Percentiles rank a stretch among this genome's conserved stretches.
phyloP scores from a whole-genome alignment of 2,329 filamentous ascomycete genomes.

The Endothia cerciana region DNA sequence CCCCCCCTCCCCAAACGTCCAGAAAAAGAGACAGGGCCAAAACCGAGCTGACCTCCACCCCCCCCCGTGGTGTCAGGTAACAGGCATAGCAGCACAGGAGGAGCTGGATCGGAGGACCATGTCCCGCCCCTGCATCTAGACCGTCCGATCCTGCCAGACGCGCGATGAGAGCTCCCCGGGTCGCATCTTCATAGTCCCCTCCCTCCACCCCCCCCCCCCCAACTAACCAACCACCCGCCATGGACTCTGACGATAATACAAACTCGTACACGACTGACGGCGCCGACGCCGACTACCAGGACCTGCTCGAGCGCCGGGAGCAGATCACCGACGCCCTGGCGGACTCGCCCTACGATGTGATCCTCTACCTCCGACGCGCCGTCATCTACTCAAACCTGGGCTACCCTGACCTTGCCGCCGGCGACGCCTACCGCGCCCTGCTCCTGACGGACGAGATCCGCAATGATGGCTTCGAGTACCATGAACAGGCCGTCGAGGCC shows the following conservation, averaged over 20 bases:
- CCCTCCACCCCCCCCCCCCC: too few species aligned
- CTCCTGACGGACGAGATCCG: constrained; percentile 80
- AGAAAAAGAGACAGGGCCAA: too few species aligned
- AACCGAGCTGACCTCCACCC: constrained; percentile 5
- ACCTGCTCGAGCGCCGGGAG: constrained; percentile 58
- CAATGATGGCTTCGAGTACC: constrained; percentile 82
- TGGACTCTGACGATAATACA: constrained; percentile 33
- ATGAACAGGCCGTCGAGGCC: constrained; percentile 65
- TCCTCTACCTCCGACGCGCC: constrained; percentile 72
- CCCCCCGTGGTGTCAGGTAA: neutral
- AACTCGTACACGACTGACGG: constrained; percentile 38
- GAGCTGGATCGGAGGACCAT: neutral
- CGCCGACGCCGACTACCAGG: constrained; percentile 44
- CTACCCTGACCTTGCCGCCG: constrained; percentile 87
- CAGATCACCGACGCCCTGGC: constrained; percentile 59
- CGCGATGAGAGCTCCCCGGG: constrained; percentile 21
- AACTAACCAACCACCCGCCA: constrained; percentile 30
- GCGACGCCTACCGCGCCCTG: constrained; percentile 90
- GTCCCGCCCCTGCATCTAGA: constrained; percentile 9
- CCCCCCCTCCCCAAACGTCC: neutral
- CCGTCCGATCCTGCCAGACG: constrained; percentile 4
- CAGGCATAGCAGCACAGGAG: neutral
- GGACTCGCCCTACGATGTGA: constrained; percentile 61
- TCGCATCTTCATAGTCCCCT: constrained; percentile 14
- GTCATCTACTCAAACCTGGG: constrained; percentile 72